Evolutionary conservation across 1,284 basidiomycete genomes (phyloP).

Genomic region (Ceratobasidium sp.): DNA sequence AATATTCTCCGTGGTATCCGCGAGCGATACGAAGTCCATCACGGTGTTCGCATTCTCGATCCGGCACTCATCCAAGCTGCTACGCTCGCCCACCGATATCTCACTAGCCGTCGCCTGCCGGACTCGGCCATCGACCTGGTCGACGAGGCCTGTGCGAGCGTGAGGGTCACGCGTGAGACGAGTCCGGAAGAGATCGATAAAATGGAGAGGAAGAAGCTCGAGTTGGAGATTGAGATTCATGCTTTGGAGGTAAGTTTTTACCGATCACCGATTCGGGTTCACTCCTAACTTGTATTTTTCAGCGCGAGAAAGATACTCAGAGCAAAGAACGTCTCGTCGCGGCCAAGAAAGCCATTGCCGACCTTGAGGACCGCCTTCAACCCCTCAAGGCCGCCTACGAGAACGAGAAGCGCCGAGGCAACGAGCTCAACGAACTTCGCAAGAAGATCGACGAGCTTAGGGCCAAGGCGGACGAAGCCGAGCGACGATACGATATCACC

Average conservation of each 20-base stretch:
- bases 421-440: slow-evolving; percentile 83
- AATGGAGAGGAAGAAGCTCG: slow-evolving; percentile 90
- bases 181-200: slow-evolving; percentile 94
- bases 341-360: slow-evolving; percentile 82
- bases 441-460: slow-evolving; percentile 91
- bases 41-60: slow-evolving; percentile 91
- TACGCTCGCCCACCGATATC: slow-evolving; percentile 91
- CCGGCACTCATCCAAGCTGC: slow-evolving; percentile 90
- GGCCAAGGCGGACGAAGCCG: slow-evolving; percentile 93
- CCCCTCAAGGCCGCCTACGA: slow-evolving; percentile 91
- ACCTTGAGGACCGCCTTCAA: slow-evolving; percentile 88
- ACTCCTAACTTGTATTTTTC: slow-evolving; percentile 7
- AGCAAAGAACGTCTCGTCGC: slow-evolving; percentile 86
- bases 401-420: slow-evolving; percentile 85
- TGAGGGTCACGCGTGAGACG: slow-evolving; percentile 93
- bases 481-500: slow-evolving; percentile 83
- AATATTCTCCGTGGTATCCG: slow-evolving; percentile 91
- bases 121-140: slow-evolving; percentile 93
- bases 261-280: not conserved
- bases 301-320: slow-evolving; percentile 86
- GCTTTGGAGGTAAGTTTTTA: slow-evolving; percentile 68
- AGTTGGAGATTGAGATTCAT: slow-evolving; percentile 95
- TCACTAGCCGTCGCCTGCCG: slow-evolving; percentile 84
- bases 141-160: slow-evolving; percentile 92
- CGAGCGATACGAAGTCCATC: slow-evolving; percentile 77